Conservation (phyloP, 371 early-diverging fungal genomes). For the Rhizopus sp. region DNA sequence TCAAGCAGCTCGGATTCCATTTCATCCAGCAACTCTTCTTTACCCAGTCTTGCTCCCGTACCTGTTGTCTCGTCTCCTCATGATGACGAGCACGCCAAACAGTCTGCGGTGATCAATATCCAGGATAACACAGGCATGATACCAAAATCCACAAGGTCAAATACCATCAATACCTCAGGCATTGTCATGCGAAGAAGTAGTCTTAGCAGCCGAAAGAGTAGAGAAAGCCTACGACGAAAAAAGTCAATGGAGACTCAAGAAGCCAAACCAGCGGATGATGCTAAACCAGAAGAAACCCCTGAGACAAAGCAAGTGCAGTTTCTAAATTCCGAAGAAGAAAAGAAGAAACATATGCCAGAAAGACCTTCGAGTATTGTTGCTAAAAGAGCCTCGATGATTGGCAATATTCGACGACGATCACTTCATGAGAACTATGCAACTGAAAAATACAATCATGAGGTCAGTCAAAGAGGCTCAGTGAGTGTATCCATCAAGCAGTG, state of each 20-base stretch:
- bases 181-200: constrained; percentile 36
- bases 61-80: neutral
- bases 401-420: constrained; percentile 31
- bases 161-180: constrained; percentile 11
- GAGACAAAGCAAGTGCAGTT: constrained; percentile 1
- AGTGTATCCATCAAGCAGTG: constrained; percentile 44
- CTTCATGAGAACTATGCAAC: constrained; percentile 42
- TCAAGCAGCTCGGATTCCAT: constrained; percentile 11
- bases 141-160: constrained; percentile 6
- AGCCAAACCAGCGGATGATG: neutral
- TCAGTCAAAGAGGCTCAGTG: constrained; percentile 31
- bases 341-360: constrained; percentile 12
- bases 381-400: constrained; percentile 23
- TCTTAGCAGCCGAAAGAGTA: constrained; percentile 38
- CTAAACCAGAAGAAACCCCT: neutral
- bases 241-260: neutral
- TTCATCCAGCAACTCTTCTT: constrained; percentile 16
- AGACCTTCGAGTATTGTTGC: constrained; percentile 30
- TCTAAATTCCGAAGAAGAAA: constrained; percentile 11
- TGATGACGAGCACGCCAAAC: too few species aligned
- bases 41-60: constrained; percentile 11
- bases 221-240: constrained; percentile 33
- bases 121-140: too few species aligned
- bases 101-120: too few species aligned
- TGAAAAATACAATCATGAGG: constrained; percentile 18